Conservation (phyloP, 1,284 basidiomycete genomes). For the Gymnopus androsaceus region DNA sequence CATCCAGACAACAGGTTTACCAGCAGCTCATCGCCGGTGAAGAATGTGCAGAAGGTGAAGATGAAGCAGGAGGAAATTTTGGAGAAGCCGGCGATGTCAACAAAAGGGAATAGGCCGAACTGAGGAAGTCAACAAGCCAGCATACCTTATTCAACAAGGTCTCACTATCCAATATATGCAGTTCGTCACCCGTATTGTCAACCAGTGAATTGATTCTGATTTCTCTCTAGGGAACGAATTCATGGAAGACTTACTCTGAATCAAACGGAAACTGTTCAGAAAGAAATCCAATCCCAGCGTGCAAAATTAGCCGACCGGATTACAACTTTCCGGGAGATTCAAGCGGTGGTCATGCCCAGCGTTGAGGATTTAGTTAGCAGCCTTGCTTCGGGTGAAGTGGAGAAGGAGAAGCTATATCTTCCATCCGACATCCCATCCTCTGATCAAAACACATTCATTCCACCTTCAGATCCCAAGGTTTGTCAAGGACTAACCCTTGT, state of each 20-base stretch:
- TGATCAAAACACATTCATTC: background rate
- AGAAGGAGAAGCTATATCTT: background rate
- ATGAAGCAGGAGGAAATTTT: no score
- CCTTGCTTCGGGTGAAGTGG: background rate
- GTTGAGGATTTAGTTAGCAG: background rate
- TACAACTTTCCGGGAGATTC: background rate
- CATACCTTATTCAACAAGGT: background rate
- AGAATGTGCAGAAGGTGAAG: no score
- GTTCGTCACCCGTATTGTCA: background rate
- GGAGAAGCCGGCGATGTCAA: no score
- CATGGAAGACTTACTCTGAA: background rate
- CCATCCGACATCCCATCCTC: background rate
- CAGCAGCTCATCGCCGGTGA: background rate
- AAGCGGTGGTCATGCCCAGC: background rate
- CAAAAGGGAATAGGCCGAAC: background rate
- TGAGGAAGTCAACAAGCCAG: background rate
- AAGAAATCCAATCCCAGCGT: no score
- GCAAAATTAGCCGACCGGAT: background rate
- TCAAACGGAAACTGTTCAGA: background rate
- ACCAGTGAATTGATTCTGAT: background rate
- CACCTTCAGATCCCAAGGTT: no score
- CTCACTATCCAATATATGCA: background rate
- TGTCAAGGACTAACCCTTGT: no score
- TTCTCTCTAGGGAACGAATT: background rate
- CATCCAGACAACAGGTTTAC: background rate